Evolutionary conservation across 2,329 filamentous ascomycete genomes (phyloP), one percentile per base, ranked within the genome.

Genomic region (Neofusicoccum sp.): DNA sequence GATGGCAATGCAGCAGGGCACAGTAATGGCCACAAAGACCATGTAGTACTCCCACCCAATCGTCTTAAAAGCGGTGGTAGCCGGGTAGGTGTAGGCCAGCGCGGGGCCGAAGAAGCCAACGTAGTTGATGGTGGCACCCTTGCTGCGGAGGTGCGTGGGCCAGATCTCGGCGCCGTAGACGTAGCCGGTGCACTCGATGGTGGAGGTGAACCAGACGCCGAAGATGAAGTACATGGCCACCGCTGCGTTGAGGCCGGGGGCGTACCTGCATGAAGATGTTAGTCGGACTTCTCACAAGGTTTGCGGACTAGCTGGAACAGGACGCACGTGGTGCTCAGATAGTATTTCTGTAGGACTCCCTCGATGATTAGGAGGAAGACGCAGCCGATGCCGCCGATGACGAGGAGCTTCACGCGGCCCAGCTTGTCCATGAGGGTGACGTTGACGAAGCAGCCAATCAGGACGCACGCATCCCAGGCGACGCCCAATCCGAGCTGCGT

Each of bases 111-210:
- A 71, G 63, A 71, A 71, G 12, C 64, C 65, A 12, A 63, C 63
- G 51, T 64, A 66, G 58, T 51, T 63, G 61, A 60, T 51, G 36
- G 59, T 63, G 30, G 45, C 44, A 31, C 66, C 64, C 58, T 69
- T 61, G 58, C 65, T 68, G n/a, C 70, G 49, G n/a, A 61, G 60
- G 60, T 73, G 70, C 3, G 71, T 75, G 6, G 71, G 72, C 67
- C 69, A 74, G 30, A 74, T 73, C 58, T 75, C 72, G 14, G 66
- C 69, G 9, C 65, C 66, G 47, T 75, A 75, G 14, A 72, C 69
- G 43, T 73, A 73, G 6, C 65, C 57, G 0, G 67, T 66, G 44
- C 68, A 69, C 40, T 72, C 70, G 34, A 70, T 63, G 14, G 67
- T 69, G 3, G 61, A 63, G 3, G 66, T 67, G 51, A 65, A 73